Evolutionary conservation across 169 alveolate genomes (phyloP).

Genomic region (Theileria luwenshuni): DNA sequence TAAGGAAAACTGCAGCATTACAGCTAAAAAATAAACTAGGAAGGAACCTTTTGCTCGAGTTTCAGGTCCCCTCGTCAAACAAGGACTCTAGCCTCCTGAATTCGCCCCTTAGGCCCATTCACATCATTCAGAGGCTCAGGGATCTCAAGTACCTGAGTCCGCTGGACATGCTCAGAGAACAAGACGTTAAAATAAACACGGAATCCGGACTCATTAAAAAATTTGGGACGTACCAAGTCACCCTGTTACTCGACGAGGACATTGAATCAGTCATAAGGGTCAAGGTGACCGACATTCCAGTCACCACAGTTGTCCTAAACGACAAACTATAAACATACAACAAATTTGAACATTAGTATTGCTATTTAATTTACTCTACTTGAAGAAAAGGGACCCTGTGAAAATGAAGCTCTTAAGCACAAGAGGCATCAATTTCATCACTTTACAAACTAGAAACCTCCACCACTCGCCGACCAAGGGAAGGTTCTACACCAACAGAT

Average conservation of each 20-base stretch:
- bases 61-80: slow-evolving; percentile 38
- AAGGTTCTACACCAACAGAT: slow-evolving; percentile 57
- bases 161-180: slow-evolving; percentile 64
- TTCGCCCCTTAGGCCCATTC: slow-evolving; percentile 48
- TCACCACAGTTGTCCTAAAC: slow-evolving; percentile 16
- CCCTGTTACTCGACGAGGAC: slow-evolving; percentile 47
- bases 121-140: slow-evolving; percentile 47
- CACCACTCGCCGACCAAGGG: slow-evolving; percentile 62
- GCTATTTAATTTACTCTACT: no score
- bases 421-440: background rate
- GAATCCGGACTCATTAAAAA: slow-evolving; percentile 37
- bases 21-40: slow-evolving; percentile 56
- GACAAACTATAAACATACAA: background rate
- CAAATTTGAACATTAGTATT: no score
- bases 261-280: slow-evolving; percentile 23
- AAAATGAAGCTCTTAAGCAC: background rate
- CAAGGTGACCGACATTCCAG: slow-evolving; percentile 41
- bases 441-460: slow-evolving; percentile 11
- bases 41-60: slow-evolving; percentile 41
- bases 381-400: background rate
- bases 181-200: slow-evolving; percentile 58
- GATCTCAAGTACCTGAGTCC: slow-evolving; percentile 29
- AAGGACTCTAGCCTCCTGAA: slow-evolving; percentile 30
- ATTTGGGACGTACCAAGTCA: slow-evolving; percentile 44
- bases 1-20: slow-evolving; percentile 59